phyloP scores from a whole-genome alignment of 495 filamentous ascomycete genomes.

The Penicillium angulare region DNA sequence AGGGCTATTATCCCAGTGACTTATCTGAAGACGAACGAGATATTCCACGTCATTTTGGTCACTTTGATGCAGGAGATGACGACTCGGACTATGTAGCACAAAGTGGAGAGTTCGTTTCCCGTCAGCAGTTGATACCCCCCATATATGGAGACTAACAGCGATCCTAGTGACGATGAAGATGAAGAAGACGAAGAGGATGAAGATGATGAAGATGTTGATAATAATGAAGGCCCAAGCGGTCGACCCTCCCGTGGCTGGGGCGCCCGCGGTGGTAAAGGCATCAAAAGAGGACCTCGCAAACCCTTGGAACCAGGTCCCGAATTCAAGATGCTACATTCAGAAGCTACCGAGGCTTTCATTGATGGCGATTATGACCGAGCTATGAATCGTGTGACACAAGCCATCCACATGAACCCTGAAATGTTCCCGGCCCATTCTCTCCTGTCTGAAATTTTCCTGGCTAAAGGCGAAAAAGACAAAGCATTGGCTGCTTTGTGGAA shows the following conservation, averaged over 20 bases:
- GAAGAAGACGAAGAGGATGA: slow-evolving; percentile 17
- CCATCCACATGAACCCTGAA: slow-evolving; percentile 80
- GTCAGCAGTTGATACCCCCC: not conserved
- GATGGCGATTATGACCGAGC: slow-evolving; percentile 63
- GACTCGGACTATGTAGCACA: slow-evolving; percentile 26
- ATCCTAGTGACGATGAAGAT: slow-evolving; percentile 15
- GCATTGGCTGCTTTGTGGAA: slow-evolving; percentile 65
- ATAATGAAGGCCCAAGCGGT: slow-evolving; percentile 21
- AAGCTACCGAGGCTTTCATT: slow-evolving; percentile 70
- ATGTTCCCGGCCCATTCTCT: slow-evolving; percentile 76
- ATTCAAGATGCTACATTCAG: slow-evolving; percentile 68
- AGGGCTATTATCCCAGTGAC: slow-evolving; percentile 8
- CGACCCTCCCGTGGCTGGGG: slow-evolving; percentile 39
- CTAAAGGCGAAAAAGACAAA: slow-evolving; percentile 64
- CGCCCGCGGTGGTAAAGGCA: slow-evolving; percentile 47
- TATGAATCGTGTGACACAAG: slow-evolving; percentile 58
- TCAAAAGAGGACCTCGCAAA: slow-evolving; percentile 65
- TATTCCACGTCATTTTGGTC: not conserved
- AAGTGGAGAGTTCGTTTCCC: slow-evolving; percentile 36
- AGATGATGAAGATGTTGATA: slow-evolving; percentile 35
- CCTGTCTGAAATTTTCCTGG: slow-evolving; percentile 68
- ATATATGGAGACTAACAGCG: not conserved
- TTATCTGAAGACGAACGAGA: slow-evolving; percentile 6
- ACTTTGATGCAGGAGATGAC: slow-evolving; percentile 19
- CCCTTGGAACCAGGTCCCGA: slow-evolving; percentile 69